phyloP scores from a whole-genome alignment of 2,329 filamentous ascomycete genomes.

The Bipolaris gigantea region DNA sequence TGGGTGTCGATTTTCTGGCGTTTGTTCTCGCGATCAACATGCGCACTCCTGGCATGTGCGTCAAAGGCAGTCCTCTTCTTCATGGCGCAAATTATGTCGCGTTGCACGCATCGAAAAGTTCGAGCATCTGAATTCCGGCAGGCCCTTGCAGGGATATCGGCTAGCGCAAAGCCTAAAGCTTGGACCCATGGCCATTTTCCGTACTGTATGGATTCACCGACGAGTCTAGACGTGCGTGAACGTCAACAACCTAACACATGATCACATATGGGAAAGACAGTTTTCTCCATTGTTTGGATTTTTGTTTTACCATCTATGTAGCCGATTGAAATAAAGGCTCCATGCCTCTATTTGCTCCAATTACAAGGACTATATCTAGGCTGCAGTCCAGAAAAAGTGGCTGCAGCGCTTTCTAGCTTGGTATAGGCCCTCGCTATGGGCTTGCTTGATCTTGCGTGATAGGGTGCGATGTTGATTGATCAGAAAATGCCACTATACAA shows the following conservation, averaged over 20 bases:
- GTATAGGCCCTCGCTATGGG: background rate
- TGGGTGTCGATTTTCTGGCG: conserved; percentile 35
- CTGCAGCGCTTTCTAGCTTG: background rate
- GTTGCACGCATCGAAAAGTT: conserved; percentile 19
- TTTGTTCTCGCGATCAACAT: conserved; percentile 32
- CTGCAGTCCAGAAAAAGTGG: conserved; percentile 2
- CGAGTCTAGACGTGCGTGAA: conserved; percentile 3
- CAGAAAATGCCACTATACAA: conserved; percentile 4
- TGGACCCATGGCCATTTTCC: background rate
- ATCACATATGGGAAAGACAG: background rate
- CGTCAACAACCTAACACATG: conserved; percentile 1
- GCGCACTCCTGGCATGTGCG: conserved; percentile 26
- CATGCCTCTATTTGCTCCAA: background rate
- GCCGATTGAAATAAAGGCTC: background rate
- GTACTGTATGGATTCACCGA: background rate
- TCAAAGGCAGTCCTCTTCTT: conserved; percentile 42
- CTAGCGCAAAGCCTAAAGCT: conserved; percentile 9
- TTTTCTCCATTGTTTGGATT: background rate
- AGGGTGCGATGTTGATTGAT: background rate
- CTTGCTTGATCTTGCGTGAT: background rate
- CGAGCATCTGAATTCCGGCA: conserved; percentile 18
- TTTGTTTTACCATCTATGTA: background rate
- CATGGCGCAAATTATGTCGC: conserved; percentile 23
- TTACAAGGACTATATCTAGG: conserved; percentile 7
- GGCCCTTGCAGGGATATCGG: conserved; percentile 18